phyloP scores from a whole-genome alignment of 2,329 filamentous ascomycete genomes.

The Paraphoma chrysanthemicola region DNA sequence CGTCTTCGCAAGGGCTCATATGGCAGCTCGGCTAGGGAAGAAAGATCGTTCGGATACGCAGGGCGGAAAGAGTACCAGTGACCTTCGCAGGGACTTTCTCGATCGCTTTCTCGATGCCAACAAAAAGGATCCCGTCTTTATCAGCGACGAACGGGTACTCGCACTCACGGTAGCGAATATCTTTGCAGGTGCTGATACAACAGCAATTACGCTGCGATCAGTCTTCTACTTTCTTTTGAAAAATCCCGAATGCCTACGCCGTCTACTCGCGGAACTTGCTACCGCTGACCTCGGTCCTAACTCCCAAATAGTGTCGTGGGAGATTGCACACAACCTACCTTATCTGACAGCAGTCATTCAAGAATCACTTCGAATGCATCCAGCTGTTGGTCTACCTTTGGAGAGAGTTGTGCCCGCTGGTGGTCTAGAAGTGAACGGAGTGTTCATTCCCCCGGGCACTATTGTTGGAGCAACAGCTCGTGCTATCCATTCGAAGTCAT shows the following conservation, averaged over 20 bases:
- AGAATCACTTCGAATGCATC: background rate
- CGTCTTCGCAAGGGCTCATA: too few relatives aligned
- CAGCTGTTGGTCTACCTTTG: background rate
- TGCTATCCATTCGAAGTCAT: background rate
- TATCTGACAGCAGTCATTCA: background rate
- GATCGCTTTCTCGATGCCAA: too few relatives aligned
- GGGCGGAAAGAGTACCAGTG: too few relatives aligned
- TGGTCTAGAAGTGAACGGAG: background rate
- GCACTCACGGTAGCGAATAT: background rate
- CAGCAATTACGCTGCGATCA: background rate
- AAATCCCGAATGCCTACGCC: background rate
- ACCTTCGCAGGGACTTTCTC: too few relatives aligned
- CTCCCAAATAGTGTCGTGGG: background rate
- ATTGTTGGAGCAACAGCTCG: background rate
- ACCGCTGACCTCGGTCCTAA: background rate
- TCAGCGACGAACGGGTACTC: too few relatives aligned
- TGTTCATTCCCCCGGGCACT: background rate
- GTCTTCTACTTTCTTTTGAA: background rate
- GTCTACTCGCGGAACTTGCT: background rate
- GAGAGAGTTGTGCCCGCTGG: background rate
- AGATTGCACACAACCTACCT: background rate
- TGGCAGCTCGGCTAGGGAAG: too few relatives aligned
- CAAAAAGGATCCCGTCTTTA: too few relatives aligned
- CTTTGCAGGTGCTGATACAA: background rate
- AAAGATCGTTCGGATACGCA: too few relatives aligned